A percentile compares a stretch with the other conserved stretches of the same genome.
phyloP scores from a whole-genome alignment of 2,329 filamentous ascomycete species.

The Gaeumannomyces sp. region DNA sequence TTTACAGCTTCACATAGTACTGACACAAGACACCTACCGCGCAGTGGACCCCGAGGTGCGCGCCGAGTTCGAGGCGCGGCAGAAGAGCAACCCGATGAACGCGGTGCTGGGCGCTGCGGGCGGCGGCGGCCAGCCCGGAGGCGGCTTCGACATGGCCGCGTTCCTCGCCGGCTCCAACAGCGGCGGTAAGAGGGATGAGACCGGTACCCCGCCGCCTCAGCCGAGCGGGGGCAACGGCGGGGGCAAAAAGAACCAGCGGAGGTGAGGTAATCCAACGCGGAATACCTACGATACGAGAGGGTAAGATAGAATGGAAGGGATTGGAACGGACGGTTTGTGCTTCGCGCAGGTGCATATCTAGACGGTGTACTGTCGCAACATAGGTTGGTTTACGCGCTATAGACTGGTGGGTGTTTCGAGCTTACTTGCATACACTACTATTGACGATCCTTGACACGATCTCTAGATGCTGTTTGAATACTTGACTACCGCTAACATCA shows the following conservation, averaged over 20 bases:
- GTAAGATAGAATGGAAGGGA: not conserved
- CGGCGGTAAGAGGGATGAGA: constrained; percentile 34
- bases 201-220: constrained; percentile 13
- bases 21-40: constrained; percentile 1
- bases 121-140: constrained; percentile 33
- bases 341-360: not conserved
- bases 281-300: not conserved
- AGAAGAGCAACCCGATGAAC: constrained; percentile 66
- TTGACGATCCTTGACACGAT: not conserved
- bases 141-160: constrained; percentile 56
- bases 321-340: not conserved
- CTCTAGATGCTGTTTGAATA: not conserved
- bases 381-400: not conserved
- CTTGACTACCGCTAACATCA: not conserved
- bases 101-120: constrained; percentile 43
- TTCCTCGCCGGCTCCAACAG: constrained; percentile 50
- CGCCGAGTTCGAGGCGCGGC: constrained; percentile 86
- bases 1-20: not conserved
- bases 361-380: not conserved
- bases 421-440: not conserved
- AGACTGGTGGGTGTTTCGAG: not conserved
- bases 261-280: constrained; percentile 14
- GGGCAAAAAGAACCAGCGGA: constrained; percentile 38
- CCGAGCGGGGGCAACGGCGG: constrained; percentile 29
- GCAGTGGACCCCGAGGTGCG: constrained; percentile 94